Base-by-base conservation (phyloP, 2,329 filamentous ascomycete species). In the Pyrenophora teres region DNA sequence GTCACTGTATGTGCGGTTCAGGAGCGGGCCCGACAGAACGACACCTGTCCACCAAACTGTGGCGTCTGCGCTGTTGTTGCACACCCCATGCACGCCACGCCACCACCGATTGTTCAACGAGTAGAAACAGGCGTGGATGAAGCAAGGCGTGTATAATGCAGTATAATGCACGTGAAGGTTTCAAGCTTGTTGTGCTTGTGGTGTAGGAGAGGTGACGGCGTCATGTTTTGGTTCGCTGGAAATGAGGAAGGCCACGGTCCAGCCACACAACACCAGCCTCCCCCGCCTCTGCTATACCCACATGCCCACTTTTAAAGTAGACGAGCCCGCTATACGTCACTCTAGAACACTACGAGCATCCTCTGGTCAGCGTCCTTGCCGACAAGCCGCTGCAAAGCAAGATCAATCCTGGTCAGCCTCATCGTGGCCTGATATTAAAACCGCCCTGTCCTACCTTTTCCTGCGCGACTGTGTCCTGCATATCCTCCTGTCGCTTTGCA, bases 251-350 rank as follows among this genome's bases (percentile, higher is more conserved):
- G 56, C 50, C 54, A 10, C 35, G 10, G 21, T 50, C 64, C 64
- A 67, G 61, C 63, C 64, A 60, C 59, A 42, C 35, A 35, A 40
- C 51, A 56, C 60, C 61, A 63, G 57, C 56, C 59, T 61, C 54
- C 59, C 63, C 64, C 64, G 61, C 61, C 63, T 60, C 58, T 53
- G 47, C 35, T 30, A 46, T 53, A 30, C 49, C 56, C 46, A 35
- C 49, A 35, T 47, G 27, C 35, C 43, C 39, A 44, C 43, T 52
- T 50, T 51, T 37, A 50, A 45, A 32, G 46, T 50, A 45, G 33
- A 35, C 36, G 32, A 43, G 46, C 44, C 40, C 50, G 46, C 46
- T 19, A 56, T 65, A 67, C 64, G 64, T 67, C 64, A 65, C 62
- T 43, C 48, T 40, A 49, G 39, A 45, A 46, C 30, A 42, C 45